phyloP scores from a whole-genome alignment of 345 rosid genomes.

The Nephelium lappaceum region DNA sequence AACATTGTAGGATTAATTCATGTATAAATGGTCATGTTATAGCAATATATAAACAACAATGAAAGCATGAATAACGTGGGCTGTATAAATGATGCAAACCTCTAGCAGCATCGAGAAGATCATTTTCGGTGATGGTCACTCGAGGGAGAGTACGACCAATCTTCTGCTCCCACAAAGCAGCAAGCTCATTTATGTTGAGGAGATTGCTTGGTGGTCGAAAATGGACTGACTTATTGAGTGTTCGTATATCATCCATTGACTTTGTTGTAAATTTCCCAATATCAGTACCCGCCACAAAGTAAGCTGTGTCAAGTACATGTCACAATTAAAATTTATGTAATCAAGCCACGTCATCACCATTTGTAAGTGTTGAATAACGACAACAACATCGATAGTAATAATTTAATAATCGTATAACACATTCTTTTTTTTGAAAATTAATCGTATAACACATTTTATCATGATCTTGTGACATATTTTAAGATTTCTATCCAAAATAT shows the following conservation, averaged over 20 bases:
- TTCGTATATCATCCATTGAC: slow-evolving; percentile 26
- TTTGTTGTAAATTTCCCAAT: slow-evolving; percentile 38
- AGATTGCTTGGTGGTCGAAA: slow-evolving; percentile 35
- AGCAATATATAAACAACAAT: no score
- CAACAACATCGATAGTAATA: no score
- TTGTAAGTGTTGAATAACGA: no score
- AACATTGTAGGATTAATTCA: no score
- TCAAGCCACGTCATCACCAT: not conserved
- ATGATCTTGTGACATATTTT: no score
- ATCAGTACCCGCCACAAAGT: slow-evolving; percentile 40
- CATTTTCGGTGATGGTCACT: slow-evolving; percentile 31
- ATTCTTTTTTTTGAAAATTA: no score
- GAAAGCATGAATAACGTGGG: not conserved
- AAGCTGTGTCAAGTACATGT: slow-evolving; percentile 19
- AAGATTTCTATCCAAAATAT: no score
- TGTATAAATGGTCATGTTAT: no score
- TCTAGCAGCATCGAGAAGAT: slow-evolving; percentile 35
- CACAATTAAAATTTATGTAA: not conserved
- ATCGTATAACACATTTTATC: no score
- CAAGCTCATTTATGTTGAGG: slow-evolving; percentile 35
- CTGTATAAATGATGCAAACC: slow-evolving; percentile 12
- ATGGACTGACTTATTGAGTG: slow-evolving; percentile 38
- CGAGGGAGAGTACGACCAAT: slow-evolving; percentile 34
- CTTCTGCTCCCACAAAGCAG: slow-evolving; percentile 41
- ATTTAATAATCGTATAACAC: no score